These are phyloP conservation scores for Rasamsonia emersonii DNA, from an alignment of 2,329 filamentous ascomycete genomes.

Conservation along the genomic window DNA sequence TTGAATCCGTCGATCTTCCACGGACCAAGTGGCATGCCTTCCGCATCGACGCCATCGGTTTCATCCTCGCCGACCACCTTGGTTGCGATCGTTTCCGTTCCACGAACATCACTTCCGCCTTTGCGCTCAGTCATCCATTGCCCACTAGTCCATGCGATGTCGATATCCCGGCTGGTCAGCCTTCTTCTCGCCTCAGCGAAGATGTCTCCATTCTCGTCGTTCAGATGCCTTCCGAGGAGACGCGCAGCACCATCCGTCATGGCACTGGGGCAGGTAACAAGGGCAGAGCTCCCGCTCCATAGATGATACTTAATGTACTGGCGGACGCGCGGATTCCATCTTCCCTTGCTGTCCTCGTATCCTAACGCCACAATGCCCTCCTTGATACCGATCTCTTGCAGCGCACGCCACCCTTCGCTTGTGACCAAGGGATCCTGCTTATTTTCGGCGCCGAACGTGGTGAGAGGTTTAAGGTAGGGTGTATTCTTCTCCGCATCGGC, in stretches of 20 bases:
- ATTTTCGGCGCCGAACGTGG: conserved; percentile 18
- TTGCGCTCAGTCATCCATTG: conserved; percentile 71
- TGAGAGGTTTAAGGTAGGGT: conserved; percentile 14
- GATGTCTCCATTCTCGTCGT: conserved; percentile 12
- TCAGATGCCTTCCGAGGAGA: conserved; percentile 14
- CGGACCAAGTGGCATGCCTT: conserved; percentile 41
- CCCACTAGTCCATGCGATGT: conserved; percentile 57
- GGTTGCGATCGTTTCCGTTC: conserved; percentile 55
- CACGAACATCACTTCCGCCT: conserved; percentile 61
- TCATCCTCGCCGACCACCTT: conserved; percentile 20
- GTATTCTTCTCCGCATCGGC: conserved; percentile 16
- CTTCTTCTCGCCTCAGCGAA: conserved; percentile 13
- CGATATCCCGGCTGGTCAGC: conserved; percentile 45
- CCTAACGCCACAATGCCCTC: conserved; percentile 18
- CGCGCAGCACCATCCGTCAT: conserved; percentile 22
- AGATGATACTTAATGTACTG: conserved; percentile 16
- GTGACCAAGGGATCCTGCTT: conserved; percentile 17
- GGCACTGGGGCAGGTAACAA: conserved; percentile 18
- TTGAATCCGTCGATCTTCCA: conserved; percentile 59
- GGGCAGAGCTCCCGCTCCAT: conserved; percentile 17
- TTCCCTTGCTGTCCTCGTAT: conserved; percentile 10
- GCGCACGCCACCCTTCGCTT: conserved; percentile 17
- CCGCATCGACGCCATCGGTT: conserved; percentile 17
- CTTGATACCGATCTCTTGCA: conserved; percentile 16
- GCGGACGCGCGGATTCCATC: conserved; percentile 16